Conservation (phyloP, 257 asterid genomes). For the Nicotiana tomentosiformis region DNA sequence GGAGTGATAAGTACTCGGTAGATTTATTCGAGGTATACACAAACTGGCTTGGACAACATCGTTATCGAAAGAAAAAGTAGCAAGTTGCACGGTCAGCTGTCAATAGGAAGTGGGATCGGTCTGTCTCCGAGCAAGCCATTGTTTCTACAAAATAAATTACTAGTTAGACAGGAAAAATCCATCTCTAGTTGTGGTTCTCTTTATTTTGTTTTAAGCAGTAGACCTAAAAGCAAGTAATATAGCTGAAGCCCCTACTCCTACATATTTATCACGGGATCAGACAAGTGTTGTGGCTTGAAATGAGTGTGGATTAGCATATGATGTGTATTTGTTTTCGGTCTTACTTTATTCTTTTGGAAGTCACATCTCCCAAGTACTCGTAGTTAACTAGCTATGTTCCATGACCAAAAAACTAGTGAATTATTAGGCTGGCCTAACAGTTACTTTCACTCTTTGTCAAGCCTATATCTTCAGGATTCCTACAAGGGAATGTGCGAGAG, state of each 20-base stretch:
- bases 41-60: too few relatives aligned
- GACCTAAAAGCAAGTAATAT: neutral
- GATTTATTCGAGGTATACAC: too few relatives aligned
- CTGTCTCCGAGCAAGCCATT: neutral
- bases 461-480: neutral
- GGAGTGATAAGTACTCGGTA: rapidly evolving
- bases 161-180: neutral
- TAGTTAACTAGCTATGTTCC: neutral
- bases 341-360: neutral
- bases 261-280: neutral
- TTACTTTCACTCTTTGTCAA: neutral
- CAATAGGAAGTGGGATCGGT: neutral
- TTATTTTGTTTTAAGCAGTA: neutral
- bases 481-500: neutral
- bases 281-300: neutral
- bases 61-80: neutral
- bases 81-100: neutral
- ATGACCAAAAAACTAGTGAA: neutral
- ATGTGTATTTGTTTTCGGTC: neutral
- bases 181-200: neutral
- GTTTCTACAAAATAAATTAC: neutral
- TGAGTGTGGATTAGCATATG: neutral
- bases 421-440: neutral
- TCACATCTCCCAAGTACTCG: neutral
- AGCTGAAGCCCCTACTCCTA: neutral